Evolutionary conservation across 1,284 basidiomycete species (phyloP).

Genomic region (Marasmius sp.): DNA sequence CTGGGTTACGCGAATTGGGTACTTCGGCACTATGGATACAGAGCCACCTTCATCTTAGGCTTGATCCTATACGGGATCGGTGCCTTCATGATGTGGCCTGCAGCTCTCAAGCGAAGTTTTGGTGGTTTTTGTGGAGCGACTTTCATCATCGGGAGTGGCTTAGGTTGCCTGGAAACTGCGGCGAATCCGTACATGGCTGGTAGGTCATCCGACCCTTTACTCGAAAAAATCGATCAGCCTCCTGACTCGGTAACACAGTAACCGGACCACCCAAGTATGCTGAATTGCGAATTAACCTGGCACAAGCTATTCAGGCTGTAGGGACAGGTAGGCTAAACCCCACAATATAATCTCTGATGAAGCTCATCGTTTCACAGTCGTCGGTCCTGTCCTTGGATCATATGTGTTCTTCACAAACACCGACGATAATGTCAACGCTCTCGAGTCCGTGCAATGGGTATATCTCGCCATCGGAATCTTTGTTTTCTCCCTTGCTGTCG

Average conservation of each 20-base stretch:
- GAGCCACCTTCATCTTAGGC: conserved; percentile 33
- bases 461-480: conserved; percentile 34
- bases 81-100: conserved; percentile 36
- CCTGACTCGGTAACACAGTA: conserved; percentile 15
- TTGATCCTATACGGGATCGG: conserved; percentile 31
- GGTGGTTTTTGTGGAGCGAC: conserved; percentile 38
- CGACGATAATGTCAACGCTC: conserved; percentile 27
- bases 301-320: conserved; percentile 32
- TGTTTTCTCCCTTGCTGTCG: conserved; percentile 31
- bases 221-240: neutral
- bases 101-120: conserved; percentile 32
- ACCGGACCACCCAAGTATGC: conserved; percentile 32
- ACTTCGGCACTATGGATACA: conserved; percentile 30
- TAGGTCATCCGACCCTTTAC: conserved; percentile 10
- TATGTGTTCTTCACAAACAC: conserved; percentile 35
- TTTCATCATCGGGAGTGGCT: conserved; percentile 34
- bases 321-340: conserved; percentile 20
- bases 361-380: conserved; percentile 15
- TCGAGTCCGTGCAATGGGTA: conserved; percentile 36
- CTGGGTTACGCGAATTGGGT: conserved; percentile 35
- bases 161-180: conserved; percentile 33
- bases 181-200: conserved; percentile 38
- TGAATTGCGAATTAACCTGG: conserved; percentile 35
- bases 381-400: conserved; percentile 32
- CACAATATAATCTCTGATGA: neutral